Evolutionary conservation across 2,329 filamentous ascomycete genomes (phyloP).

Genomic region (Ascosphaera apis): DNA sequence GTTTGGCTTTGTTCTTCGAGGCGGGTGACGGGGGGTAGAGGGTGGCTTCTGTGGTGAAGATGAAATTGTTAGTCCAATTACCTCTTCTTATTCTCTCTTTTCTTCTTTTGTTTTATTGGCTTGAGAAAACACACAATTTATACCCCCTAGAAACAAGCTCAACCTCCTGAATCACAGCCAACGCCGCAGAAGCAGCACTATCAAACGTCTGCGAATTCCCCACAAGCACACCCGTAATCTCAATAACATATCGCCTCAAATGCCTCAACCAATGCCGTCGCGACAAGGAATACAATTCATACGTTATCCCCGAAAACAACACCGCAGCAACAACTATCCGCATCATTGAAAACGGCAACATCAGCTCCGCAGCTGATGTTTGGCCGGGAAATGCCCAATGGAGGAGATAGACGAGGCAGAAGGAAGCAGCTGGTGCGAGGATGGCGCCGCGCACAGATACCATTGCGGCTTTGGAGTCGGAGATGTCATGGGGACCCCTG

Average conservation of each 20-base stretch:
- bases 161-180: slow-evolving; percentile 80
- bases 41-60: slow-evolving; percentile 42
- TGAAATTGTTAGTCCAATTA: slow-evolving; percentile 10
- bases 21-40: slow-evolving; percentile 74
- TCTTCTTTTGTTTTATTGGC: too few relatives aligned
- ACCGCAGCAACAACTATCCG: slow-evolving; percentile 17
- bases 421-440: slow-evolving; percentile 38
- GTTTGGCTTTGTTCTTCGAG: slow-evolving; percentile 64
- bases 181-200: slow-evolving; percentile 47
- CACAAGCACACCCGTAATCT: slow-evolving; percentile 45
- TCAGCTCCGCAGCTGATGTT: too few relatives aligned
- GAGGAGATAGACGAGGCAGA: slow-evolving; percentile 41
- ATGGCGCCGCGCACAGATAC: slow-evolving; percentile 43
- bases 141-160: slow-evolving; percentile 84
- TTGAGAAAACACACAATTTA: slow-evolving; percentile 38
- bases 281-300: slow-evolving; percentile 46
- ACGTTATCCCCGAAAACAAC: slow-evolving; percentile 29
- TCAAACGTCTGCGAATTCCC: slow-evolving; percentile 61
- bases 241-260: slow-evolving; percentile 49
- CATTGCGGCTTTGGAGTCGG: slow-evolving; percentile 15
- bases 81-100: too few relatives aligned
- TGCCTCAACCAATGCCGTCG: slow-evolving; percentile 64
- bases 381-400: slow-evolving; percentile 43
- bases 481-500: slow-evolving; percentile 11
- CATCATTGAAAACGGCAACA: slow-evolving; percentile 14